phyloP scores from a whole-genome alignment of 139 green algal genomes.

The Micractinium conductrix region DNA sequence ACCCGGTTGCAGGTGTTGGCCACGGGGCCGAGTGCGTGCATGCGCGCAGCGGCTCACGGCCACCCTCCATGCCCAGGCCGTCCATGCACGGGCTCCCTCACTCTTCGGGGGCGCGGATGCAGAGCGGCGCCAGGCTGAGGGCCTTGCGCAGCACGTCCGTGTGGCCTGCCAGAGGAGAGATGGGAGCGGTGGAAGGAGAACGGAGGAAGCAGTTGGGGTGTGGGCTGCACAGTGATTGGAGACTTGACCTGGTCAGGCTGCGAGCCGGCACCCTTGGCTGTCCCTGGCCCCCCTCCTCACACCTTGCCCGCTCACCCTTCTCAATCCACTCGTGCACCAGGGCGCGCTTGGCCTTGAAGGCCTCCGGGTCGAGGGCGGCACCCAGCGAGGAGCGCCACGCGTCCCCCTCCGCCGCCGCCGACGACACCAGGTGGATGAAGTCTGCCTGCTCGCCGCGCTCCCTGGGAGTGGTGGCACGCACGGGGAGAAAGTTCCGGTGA shows the following conservation, averaged over 20 bases:
- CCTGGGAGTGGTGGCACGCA: too few relatives aligned
- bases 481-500: too few relatives aligned
- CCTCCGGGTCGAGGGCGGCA: not conserved
- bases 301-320: not conserved
- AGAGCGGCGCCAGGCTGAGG: not conserved
- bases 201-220: not conserved
- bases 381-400: too few relatives aligned
- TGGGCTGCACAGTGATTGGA: not conserved
- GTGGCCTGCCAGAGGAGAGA: constrained; percentile 21
- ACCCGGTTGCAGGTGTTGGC: too few relatives aligned
- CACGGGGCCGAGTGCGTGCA: too few relatives aligned
- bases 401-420: not conserved
- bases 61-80: too few relatives aligned
- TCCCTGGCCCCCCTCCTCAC: too few relatives aligned
- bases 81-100: not conserved
- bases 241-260: too few relatives aligned
- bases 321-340: constrained; percentile 32
- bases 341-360: not conserved
- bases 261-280: too few relatives aligned
- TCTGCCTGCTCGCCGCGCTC: too few relatives aligned
- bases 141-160: constrained; percentile 16
- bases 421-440: not conserved
- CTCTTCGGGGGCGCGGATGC: constrained; percentile 7
- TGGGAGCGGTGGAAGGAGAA: not conserved
- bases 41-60: too few relatives aligned